Conservation (phyloP, 2,329 filamentous ascomycete species). For the Talaromyces sp. region DNA sequence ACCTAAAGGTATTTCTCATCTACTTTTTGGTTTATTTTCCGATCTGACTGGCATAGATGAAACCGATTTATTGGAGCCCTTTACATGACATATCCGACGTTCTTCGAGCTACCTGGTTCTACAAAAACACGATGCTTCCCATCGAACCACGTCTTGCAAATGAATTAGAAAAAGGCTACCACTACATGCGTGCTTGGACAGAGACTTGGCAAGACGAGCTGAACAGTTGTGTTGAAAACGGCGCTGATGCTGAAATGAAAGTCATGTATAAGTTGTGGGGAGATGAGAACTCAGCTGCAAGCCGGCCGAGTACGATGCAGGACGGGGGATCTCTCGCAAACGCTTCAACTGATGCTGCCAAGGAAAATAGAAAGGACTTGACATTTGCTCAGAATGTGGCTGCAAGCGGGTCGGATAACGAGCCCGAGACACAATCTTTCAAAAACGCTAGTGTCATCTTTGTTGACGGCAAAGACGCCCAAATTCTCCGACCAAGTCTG, state of each 20-base stretch:
- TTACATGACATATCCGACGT: conserved; percentile 83
- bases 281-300: conserved; percentile 34
- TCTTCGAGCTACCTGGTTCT: conserved; percentile 90
- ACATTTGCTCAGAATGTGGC: conserved; percentile 35
- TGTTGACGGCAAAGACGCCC: conserved; percentile 68
- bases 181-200: conserved; percentile 79
- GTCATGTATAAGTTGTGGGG: conserved; percentile 80
- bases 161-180: conserved; percentile 84
- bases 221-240: conserved; percentile 82
- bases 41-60: conserved; percentile 56
- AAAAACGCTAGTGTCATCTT: conserved; percentile 79
- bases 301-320: conserved; percentile 30
- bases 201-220: conserved; percentile 91
- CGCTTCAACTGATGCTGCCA: conserved; percentile 8
- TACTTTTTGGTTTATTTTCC: background rate
- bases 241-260: conserved; percentile 84
- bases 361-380: conserved; percentile 17
- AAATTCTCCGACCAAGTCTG: conserved; percentile 77
- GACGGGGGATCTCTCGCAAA: conserved; percentile 22
- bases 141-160: conserved; percentile 83
- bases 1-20: conserved; percentile 43
- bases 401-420: conserved; percentile 34
- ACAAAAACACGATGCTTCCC: conserved; percentile 88
- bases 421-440: conserved; percentile 53
- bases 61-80: conserved; percentile 96